Evolutionary conservation across 78 protist genomes (phyloP), one percentile per base, ranked within the genome.

Genomic region (Dictyostelium purpureum): DNA sequence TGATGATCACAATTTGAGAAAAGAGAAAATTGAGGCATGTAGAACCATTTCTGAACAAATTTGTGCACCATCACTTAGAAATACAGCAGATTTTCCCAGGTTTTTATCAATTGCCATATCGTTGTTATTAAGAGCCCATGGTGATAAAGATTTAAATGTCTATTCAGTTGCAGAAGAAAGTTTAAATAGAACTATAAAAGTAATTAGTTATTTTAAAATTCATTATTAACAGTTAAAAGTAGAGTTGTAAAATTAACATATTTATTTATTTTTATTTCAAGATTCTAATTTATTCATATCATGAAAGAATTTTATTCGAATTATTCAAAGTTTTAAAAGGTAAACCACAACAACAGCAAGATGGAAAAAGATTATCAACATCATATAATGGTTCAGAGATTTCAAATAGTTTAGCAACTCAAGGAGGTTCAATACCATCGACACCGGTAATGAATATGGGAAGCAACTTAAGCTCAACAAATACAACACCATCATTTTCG

Each of bases 141-240:
- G 90, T 43, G 94, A 90, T 51, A 81, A 90, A 70, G 94, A 90
- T 81, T 63, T 90, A 77, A 81, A 90, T 52, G 94, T 90, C 28
- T 81, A 81, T 43, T 81, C 94, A 12, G 94, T 81, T 31, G 94
- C 94, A 21, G 94, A 90, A 90, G 94, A 90, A 66, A 61, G 79
- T 56, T 90, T 90, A 73, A 90, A 90, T 65, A 90, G 89, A 78
- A 76, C 89, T 11, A 81, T 90, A 33, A 81, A 74, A 75, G 94
- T 89, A 37, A 14, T 65, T 45, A 35, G 10, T 49, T 49, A 2
- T 59, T 7, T 59, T 59, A 11, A 12, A 2, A 47, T 16, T 0
- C 10, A 2, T 54, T 54, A 52, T 52, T 52, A 18, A 6, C 21
- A 2, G 26, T n/a, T 56, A n/a, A n/a, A n/a, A 54, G 18, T 21